Percentiles rank a stretch among this genome's conserved stretches.
phyloP scores from a whole-genome alignment of 495 filamentous ascomycete genomes.

The Aspergillus cristatus region DNA sequence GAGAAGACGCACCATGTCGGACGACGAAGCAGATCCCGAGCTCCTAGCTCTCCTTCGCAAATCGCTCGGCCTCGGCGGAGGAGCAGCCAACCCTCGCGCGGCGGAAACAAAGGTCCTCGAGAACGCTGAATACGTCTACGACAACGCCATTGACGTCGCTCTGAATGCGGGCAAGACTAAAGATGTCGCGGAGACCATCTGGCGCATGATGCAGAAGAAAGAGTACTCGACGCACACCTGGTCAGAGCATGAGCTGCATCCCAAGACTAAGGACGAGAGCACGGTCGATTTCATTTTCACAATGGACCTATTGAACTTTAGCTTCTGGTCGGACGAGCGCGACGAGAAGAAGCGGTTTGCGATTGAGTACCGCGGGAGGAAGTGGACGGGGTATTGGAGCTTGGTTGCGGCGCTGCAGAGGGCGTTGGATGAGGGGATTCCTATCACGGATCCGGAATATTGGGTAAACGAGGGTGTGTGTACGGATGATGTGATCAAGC shows the following conservation, averaged over 20 bases:
- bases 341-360: slow-evolving; percentile 60
- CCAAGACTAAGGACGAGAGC: slow-evolving; percentile 62
- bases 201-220: slow-evolving; percentile 71
- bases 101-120: slow-evolving; percentile 73
- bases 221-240: slow-evolving; percentile 75
- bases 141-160: slow-evolving; percentile 89
- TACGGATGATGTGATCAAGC: slow-evolving; percentile 59
- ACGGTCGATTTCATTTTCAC: slow-evolving; percentile 89
- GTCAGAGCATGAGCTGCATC: slow-evolving; percentile 87
- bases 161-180: slow-evolving; percentile 70
- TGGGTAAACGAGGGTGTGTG: slow-evolving; percentile 74
- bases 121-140: slow-evolving; percentile 75
- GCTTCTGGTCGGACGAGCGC: slow-evolving; percentile 73
- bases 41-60: slow-evolving; percentile 79
- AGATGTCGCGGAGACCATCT: slow-evolving; percentile 69
- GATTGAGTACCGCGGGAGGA: slow-evolving; percentile 68
- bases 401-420: slow-evolving; percentile 78
- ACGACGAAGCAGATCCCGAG: slow-evolving; percentile 83
- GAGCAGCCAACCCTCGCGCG: slow-evolving; percentile 37
- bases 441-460: slow-evolving; percentile 80
- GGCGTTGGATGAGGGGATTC: slow-evolving; percentile 87
- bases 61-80: slow-evolving; percentile 56
- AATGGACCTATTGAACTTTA: slow-evolving; percentile 95
- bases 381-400: slow-evolving; percentile 94
- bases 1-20: slow-evolving; percentile 50